Base-by-base conservation (phyloP, 2,329 filamentous ascomycete genomes). In the Fusarium temperatum region DNA sequence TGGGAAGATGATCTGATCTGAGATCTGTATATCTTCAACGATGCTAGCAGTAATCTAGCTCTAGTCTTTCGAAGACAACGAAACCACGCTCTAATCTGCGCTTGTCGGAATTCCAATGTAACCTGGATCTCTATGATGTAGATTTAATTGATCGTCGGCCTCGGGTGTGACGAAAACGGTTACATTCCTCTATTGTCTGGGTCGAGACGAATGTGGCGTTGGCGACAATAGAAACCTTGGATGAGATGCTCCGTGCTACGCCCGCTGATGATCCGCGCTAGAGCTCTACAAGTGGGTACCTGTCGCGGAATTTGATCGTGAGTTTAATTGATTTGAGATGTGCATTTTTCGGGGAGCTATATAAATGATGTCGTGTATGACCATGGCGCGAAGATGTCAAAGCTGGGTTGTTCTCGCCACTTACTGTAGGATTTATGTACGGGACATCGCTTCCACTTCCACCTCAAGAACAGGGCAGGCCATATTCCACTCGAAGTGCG, bases 381-480 rank as follows among this genome's bases (percentile, higher is more conserved):
- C 30, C 3, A 53, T 15, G n/a, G 17, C 0, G n/a, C n/a, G 30
- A 26, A 1, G 30, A 36, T 24, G 4, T 5, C 0, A 7, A 5
- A 2, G 7, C 7, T 9, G 3, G 17, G 6, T 2, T 24, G 6
- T 20, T 51, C 12, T 35, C 12, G 8, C 30, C 3, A 20, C 17
- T 8, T 8, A 17, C 13, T 48, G 30, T 28, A 28, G 6, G 26
- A 28, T 28, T 28, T 28, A 7, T 28, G 26, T 28, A 28, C 26
- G 26, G 26, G 26, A 28, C 26, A 28, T 28, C 26, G 26, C 26
- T 28, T 28, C 26, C 26, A 28, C 26, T 28, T 28, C 26, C 26
- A 28, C 6, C 26, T 28, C 26, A 28, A 28, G 26, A 28, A 28
- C 26, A 28, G 26, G 26, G 6, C 26, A 28, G 26, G 26, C 26